Evolutionary conservation across 495 filamentous ascomycete species (phyloP), one percentile per base, ranked within the genome.

Genomic region (Penicillium parvum): DNA sequence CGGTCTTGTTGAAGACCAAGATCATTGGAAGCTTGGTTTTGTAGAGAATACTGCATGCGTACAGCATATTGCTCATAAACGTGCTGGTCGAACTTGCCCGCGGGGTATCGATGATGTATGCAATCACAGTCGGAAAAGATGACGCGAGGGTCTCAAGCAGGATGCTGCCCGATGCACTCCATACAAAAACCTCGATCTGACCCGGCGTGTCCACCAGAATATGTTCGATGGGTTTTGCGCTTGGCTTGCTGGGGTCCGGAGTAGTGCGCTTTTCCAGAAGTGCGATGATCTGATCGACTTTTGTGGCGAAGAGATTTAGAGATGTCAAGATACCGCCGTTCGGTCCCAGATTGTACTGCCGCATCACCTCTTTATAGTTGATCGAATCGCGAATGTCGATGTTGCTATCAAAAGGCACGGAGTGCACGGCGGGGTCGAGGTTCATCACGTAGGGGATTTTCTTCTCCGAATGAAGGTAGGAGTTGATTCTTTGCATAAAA

Each of bases 331-430:
- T 97, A n/a, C 90, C 92, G 23, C 92, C 92, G 70, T 98, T 98
- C 4, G 92, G 92, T 0, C 92, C 92, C 0, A 99, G 80, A 56
- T 96, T 96, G 75, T 97, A 97, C 60, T 96, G 87, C 64, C 87
- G 88, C 92, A 99, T 99, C 49, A 99, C 92, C 65, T 99, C 91
- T 64, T 95, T 94, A 76, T 99, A 99, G 71, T 99, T 95, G 58
- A 99, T 88, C 19, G 84, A 90, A 66, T 99, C 94, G 45, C 94
- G 88, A 55, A 99, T 99, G 65, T 99, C 92, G 72, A 99, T 96
- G 66, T 99, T 97, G 69, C 81, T 81, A 45, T 95, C 88, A 65
- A 96, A 99, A n/a, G 92, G 94, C n/a, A 96, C 84, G 43, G 81
- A 85, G 44, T 85, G 79, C 20, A 99, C 91, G 26, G 94, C 92